Base-by-base conservation (phyloP, 495 filamentous ascomycete genomes). In the Cercophora scortea region DNA sequence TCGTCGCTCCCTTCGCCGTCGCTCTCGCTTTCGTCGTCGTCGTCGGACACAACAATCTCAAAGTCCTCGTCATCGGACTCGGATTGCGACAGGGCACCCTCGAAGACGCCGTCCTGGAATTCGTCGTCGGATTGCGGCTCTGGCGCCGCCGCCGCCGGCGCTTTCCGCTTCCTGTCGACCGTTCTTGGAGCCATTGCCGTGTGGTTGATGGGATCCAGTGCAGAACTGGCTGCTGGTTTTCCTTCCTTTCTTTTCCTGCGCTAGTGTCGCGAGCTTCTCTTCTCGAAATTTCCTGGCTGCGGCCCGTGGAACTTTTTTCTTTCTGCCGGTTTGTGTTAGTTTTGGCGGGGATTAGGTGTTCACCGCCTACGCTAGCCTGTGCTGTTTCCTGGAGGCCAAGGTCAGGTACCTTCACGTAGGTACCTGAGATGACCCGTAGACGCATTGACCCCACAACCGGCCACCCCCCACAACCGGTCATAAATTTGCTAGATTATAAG, bases 101-200 rank as follows among this genome's bases (percentile, higher is more conserved):
- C 63, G 34, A 68, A 66, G 10, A 56, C 53, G 15, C 55, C 61
- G 48, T 61, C 58, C 38, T 42, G 56, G 44, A 68, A 50, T 47
- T 70, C 68, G 38, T 69, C 58, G 41, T 63, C 60, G 16, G 53
- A 63, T 40, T 73, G 62, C 0, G 60, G 50, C 33, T 71, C 70
- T 2, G 62, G 58, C 5, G 57, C 55, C 16, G 63, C 62, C 58
- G 65, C 61, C 50, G 57, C 56, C 19, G 63, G 63, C 58, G 65
- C 61, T 51, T 75, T 76, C 53, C 73, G 72, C 72, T 76, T 76
- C 57, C 67, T 64, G 36, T 61, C 70, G 4, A 60, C 42, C 12
- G 63, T 44, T 61, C 66, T 65, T 42, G 65, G 57, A 47, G 53
- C 68, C 73, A 76, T 76, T 64, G 54, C 65, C 45, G 12, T 42